A percentile compares a stretch with the other conserved stretches of the same genome.
Evolutionary conservation across 2,329 filamentous ascomycete species (phyloP).

Genomic region (Calonectria montana): DNA sequence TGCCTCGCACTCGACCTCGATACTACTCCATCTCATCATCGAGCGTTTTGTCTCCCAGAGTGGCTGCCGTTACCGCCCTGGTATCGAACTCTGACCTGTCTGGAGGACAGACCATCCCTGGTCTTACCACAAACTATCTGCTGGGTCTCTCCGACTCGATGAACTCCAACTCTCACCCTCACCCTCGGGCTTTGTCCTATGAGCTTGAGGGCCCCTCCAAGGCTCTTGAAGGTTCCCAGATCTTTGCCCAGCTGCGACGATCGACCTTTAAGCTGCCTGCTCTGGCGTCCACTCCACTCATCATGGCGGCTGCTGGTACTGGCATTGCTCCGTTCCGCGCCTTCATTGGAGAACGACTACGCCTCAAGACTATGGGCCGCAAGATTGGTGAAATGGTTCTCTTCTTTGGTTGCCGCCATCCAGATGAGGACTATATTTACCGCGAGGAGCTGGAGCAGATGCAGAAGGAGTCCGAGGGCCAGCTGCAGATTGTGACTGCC

Average conservation of each 20-base stretch:
- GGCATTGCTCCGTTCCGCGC: slow-evolving; percentile 54
- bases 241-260: slow-evolving; percentile 19
- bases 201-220: slow-evolving; percentile 11
- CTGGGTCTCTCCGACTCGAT: slow-evolving; percentile 20
- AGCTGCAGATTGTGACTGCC: slow-evolving; percentile 18
- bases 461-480: slow-evolving; percentile 19
- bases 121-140: slow-evolving; percentile 35
- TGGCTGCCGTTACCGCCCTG: slow-evolving; percentile 12
- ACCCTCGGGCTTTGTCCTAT: slow-evolving; percentile 7
- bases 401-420: slow-evolving; percentile 22
- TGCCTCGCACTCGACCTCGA: slow-evolving; percentile 55
- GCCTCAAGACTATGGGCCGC: slow-evolving; percentile 17
- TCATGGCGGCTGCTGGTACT: slow-evolving; percentile 62
- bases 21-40: slow-evolving; percentile 71
- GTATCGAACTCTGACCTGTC: slow-evolving; percentile 17
- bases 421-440: slow-evolving; percentile 24
- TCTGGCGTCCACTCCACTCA: slow-evolving; percentile 54
- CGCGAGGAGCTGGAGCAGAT: slow-evolving; percentile 17
- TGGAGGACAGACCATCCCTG: slow-evolving; percentile 13
- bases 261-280: slow-evolving; percentile 58
- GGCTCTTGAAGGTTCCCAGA: slow-evolving; percentile 9
- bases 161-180: slow-evolving; percentile 3
- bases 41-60: slow-evolving; percentile 39
- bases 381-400: slow-evolving; percentile 27
- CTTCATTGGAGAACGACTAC: slow-evolving; percentile 26